Percentiles rank a stretch among this genome's conserved stretches.
These are phyloP conservation scores for Suhomyces bolitotheri DNA, from an alignment of 1,139 yeast species.

Conservation along the genomic window DNA sequence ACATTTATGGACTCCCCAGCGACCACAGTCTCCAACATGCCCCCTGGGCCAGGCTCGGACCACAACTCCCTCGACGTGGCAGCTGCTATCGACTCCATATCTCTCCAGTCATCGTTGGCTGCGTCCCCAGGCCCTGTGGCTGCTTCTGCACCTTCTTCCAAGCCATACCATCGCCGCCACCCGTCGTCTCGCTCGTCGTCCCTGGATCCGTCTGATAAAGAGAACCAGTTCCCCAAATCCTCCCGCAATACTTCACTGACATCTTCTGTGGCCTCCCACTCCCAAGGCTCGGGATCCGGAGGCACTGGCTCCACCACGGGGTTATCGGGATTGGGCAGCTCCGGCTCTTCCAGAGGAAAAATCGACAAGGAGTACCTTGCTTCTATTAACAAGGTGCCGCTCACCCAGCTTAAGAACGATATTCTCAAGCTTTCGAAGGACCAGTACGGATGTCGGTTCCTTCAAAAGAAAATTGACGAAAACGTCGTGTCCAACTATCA, in stretches of 20 bases:
- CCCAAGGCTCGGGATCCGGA: not conserved
- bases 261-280: too few relatives aligned
- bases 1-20: conserved; percentile 25
- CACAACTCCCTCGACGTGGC: not conserved
- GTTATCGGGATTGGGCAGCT: too few relatives aligned
- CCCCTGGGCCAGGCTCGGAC: too few relatives aligned
- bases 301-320: not conserved
- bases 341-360: conserved; percentile 16
- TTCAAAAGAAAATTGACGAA: conserved; percentile 49
- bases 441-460: conserved; percentile 50
- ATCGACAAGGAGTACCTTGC: conserved; percentile 47
- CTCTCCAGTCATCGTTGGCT: not conserved
- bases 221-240: conserved; percentile 8
- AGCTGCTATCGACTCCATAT: not conserved
- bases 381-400: conserved; percentile 39
- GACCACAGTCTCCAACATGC: not conserved
- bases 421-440: conserved; percentile 45
- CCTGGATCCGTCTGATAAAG: conserved; percentile 11
- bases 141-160: not conserved
- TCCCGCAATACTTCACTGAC: conserved; percentile 1
- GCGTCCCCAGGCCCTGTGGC: not conserved
- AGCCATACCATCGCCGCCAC: conserved; percentile 1
- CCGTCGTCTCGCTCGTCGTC: conserved; percentile 6
- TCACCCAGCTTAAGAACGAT: conserved; percentile 34
- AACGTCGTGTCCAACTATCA: conserved; percentile 33